A percentile compares a stretch with the other conserved stretches of the same genome.
These are phyloP conservation scores for Malus hybrid DNA, from an alignment of 331 rosid genomes.

Conservation along the genomic window DNA sequence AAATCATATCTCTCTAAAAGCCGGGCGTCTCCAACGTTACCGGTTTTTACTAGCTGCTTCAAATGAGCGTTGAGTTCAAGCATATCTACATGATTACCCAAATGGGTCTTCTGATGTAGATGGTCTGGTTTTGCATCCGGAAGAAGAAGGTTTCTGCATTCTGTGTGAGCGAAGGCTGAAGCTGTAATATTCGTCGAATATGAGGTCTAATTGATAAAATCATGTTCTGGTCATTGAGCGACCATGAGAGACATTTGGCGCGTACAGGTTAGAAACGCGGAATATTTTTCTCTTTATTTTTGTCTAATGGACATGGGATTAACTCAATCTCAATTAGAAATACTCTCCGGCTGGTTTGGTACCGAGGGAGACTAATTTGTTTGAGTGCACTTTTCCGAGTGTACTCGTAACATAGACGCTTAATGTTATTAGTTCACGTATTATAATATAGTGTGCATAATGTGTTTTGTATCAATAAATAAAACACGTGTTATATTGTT, in stretches of 20 bases:
- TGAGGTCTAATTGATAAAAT: constrained; percentile 13
- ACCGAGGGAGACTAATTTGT: no score
- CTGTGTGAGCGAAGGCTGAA: constrained; percentile 9
- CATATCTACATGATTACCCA: constrained; percentile 18
- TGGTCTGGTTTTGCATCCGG: constrained; percentile 11
- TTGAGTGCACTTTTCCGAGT: no score
- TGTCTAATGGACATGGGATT: neutral
- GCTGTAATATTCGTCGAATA: constrained; percentile 21
- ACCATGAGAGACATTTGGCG: neutral
- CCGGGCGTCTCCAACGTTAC: constrained; percentile 38
- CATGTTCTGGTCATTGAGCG: constrained; percentile 4
- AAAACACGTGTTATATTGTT: no score
- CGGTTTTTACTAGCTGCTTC: constrained; percentile 38
- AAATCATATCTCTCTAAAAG: constrained; percentile 38
- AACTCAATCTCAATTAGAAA: neutral
- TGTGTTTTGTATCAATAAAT: no score
- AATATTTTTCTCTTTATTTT: neutral
- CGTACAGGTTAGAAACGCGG: neutral
- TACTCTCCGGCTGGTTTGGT: no score
- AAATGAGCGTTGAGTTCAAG: constrained; percentile 40
- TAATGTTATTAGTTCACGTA: no score
- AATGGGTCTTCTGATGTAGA: constrained; percentile 11
- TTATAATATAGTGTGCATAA: neutral
- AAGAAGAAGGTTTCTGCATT: constrained; percentile 11
- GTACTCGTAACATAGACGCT: no score